Evolutionary conservation across 352 stramenopile species (phyloP), one percentile per base, ranked within the genome.

Genomic region (Phytophthora sansomeana): DNA sequence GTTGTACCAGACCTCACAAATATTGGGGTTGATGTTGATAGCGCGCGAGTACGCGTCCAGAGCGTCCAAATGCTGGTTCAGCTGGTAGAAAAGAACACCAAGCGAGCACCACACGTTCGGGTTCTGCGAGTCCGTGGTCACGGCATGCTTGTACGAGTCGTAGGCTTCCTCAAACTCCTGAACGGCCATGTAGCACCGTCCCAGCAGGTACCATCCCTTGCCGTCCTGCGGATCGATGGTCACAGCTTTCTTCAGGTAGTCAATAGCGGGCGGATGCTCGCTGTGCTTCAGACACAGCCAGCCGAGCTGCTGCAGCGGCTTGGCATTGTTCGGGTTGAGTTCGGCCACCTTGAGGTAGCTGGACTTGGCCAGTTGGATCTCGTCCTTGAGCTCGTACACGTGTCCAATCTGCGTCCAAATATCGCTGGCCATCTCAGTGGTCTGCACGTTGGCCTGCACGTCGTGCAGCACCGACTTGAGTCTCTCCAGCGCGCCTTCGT

Each of bases 1-100:
- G 66, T 97, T 97, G 76, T 97, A 97, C 90, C 90, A 97, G 48
- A 96, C 87, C 59, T 97, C 90, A 41, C 87, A 95, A 83, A 97
- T 94, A 75, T 95, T 95, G 32, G 90, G 86, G 71, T 97, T 94
- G 75, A 96, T 93, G 69, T 96, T 96, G 76, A 97, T 95, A 42
- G 90, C 90, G 28, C 88, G 85, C 42, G 87, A 94, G 60, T 96
- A 96, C 56, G 89, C 89, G 71, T 96, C 90, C 32, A 97, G 72
- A 1, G 90, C 90, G 46, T 97, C 90, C 51, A 94, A 17, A 53
- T 97, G 88, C 64, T 97, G 88, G 70, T 95, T 93, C 26, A 96
- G 74, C 70, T 96, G 88, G 74, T 96, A 97, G 62, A 96, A 97
- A 16, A 97, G 75, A n/a, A 97, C 90, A 21, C 90, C 90, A 1